Evolutionary conservation across 805 yeast genomes (phyloP).

Genomic region (Pichia sporocuriosa): DNA sequence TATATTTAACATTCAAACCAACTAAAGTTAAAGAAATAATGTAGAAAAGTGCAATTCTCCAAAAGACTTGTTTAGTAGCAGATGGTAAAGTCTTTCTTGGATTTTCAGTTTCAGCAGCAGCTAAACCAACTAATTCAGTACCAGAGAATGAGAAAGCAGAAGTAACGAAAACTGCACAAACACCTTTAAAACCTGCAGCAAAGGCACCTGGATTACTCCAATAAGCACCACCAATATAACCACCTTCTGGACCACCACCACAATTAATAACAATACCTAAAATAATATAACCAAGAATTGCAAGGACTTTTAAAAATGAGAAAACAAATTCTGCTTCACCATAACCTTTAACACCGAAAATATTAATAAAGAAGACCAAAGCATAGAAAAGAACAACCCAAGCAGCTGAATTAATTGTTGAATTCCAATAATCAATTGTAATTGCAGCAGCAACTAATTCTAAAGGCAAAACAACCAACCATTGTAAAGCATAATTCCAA

Average conservation of each 20-base stretch:
- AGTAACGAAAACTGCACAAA: slow-evolving; percentile 56
- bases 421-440: slow-evolving; percentile 44
- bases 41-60: slow-evolving; percentile 57
- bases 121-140: slow-evolving; percentile 57
- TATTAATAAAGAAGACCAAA: slow-evolving; percentile 43
- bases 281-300: slow-evolving; percentile 53
- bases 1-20: slow-evolving; percentile 57
- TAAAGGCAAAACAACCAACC: slow-evolving; percentile 48
- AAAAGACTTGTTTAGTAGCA: slow-evolving; percentile 60
- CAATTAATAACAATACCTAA: slow-evolving; percentile 47
- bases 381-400: slow-evolving; percentile 51
- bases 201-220: slow-evolving; percentile 58
- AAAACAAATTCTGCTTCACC: slow-evolving; percentile 64
- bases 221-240: slow-evolving; percentile 51
- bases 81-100: slow-evolving; percentile 55
- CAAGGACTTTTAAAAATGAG: slow-evolving; percentile 47
- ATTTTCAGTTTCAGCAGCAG: slow-evolving; percentile 60
- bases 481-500: slow-evolving; percentile 50
- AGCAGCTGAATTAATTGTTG: slow-evolving; percentile 41
- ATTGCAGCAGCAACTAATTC: slow-evolving; percentile 51
- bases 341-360: slow-evolving; percentile 59
- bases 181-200: slow-evolving; percentile 51
- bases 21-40: slow-evolving; percentile 45
- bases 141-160: slow-evolving; percentile 63
- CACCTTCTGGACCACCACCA: slow-evolving; percentile 60